A percentile compares a stretch with the other conserved stretches of the same genome.
phyloP scores from a whole-genome alignment of 306 rosid genomes.

The Castanea sativa region DNA sequence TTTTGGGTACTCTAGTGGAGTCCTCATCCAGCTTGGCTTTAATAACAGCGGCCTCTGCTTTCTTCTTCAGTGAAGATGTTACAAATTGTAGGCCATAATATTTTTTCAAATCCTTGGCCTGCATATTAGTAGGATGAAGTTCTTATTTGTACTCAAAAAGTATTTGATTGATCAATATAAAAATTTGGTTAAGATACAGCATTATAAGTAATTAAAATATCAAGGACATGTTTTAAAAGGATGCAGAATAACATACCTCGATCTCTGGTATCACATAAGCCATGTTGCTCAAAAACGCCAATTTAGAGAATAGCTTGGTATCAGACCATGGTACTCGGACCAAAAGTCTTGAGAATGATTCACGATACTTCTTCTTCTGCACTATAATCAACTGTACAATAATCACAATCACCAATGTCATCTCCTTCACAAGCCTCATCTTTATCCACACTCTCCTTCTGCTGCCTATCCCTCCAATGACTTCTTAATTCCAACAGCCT shows the following conservation, averaged over 20 bases:
- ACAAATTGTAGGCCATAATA: slow-evolving; percentile 59
- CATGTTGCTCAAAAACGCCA: slow-evolving; percentile 80
- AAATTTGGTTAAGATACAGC: background rate
- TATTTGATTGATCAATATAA: background rate
- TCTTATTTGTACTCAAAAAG: background rate
- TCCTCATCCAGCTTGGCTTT: slow-evolving; percentile 49
- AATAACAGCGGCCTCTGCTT: slow-evolving; percentile 49
- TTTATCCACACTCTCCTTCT: slow-evolving; percentile 36
- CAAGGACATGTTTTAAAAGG: background rate
- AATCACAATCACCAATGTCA: slow-evolving; percentile 40
- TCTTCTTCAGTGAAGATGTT: slow-evolving; percentile 78
- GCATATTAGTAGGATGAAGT: slow-evolving; percentile 24
- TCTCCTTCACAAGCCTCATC: slow-evolving; percentile 25
- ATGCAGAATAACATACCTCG: slow-evolving; percentile 41
- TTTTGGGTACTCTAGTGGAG: slow-evolving; percentile 36
- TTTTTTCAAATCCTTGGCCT: slow-evolving; percentile 70
- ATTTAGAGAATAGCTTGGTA: slow-evolving; percentile 65
- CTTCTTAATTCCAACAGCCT: slow-evolving; percentile 81
- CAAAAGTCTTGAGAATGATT: slow-evolving; percentile 58
- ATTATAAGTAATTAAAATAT: background rate
- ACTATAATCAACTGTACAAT: slow-evolving; percentile 58
- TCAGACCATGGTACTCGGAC: slow-evolving; percentile 64
- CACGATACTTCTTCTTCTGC: slow-evolving; percentile 44
- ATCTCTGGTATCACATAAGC: slow-evolving; percentile 79
- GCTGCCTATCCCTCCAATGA: slow-evolving; percentile 59